Evolutionary conservation across 805 yeast genomes (phyloP).

Genomic region (Schizosaccharomyces cryophilus): DNA sequence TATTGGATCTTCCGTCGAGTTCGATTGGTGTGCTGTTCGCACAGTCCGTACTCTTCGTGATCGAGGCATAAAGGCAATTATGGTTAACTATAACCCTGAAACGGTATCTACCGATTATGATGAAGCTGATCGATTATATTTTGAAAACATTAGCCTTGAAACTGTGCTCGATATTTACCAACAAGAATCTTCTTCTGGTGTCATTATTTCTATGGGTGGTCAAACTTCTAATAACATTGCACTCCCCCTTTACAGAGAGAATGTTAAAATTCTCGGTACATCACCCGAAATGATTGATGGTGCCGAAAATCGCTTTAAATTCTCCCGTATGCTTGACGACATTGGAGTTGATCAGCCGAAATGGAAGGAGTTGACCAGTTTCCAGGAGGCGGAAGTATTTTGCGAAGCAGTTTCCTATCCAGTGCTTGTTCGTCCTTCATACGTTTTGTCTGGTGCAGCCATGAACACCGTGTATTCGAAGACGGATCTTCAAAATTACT

Average conservation of each 20-base stretch:
- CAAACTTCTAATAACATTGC: slow-evolving; percentile 97
- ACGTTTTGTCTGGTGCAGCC: slow-evolving; percentile 94
- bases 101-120: slow-evolving; percentile 96
- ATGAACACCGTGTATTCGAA: slow-evolving; percentile 77
- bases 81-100: slow-evolving; percentile 96
- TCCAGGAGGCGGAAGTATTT: slow-evolving; percentile 62
- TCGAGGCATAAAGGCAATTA: slow-evolving; percentile 67
- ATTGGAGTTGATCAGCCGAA: slow-evolving; percentile 90
- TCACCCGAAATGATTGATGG: slow-evolving; percentile 83
- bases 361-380: slow-evolving; percentile 83
- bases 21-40: slow-evolving; percentile 97
- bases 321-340: slow-evolving; percentile 77
- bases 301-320: slow-evolving; percentile 97
- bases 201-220: slow-evolving; percentile 91
- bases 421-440: slow-evolving; percentile 90
- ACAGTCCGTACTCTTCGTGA: slow-evolving; percentile 85
- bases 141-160: slow-evolving; percentile 84
- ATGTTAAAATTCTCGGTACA: slow-evolving; percentile 81
- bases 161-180: slow-evolving; percentile 94
- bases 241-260: slow-evolving; percentile 47
- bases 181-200: slow-evolving; percentile 69
- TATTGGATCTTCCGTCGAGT: slow-evolving; percentile 94
- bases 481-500: slow-evolving; percentile 55
- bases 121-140: slow-evolving; percentile 90
- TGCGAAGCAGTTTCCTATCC: slow-evolving; percentile 81